Evolutionary conservation across 208 protist genomes (phyloP).

Genomic region (Leishmania mexicana): DNA sequence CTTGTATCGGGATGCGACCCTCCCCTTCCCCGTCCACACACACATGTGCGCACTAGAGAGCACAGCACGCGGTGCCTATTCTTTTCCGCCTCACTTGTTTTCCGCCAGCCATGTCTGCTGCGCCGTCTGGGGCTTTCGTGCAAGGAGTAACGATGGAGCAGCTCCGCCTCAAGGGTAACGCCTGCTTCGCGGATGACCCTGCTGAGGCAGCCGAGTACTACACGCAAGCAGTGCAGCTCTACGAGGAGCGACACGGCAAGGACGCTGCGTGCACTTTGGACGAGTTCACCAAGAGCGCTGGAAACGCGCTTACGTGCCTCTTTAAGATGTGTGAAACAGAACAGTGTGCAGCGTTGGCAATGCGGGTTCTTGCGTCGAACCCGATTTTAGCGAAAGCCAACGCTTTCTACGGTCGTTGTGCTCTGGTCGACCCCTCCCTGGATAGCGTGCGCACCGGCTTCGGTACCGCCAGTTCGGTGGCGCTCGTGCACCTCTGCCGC

Average conservation of each 20-base stretch:
- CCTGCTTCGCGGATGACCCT: slow-evolving; percentile 55
- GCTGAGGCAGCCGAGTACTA: slow-evolving; percentile 57
- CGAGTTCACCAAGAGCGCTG: slow-evolving; percentile 81
- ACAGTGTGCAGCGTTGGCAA: slow-evolving; percentile 47
- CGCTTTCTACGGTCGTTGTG: slow-evolving; percentile 74
- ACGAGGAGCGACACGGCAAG: slow-evolving; percentile 27
- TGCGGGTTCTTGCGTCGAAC: slow-evolving; percentile 53
- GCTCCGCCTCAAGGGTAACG: slow-evolving; percentile 70
- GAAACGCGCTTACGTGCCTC: slow-evolving; percentile 85
- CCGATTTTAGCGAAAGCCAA: slow-evolving; percentile 84
- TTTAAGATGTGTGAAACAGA: slow-evolving; percentile 54
- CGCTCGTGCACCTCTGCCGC: slow-evolving; percentile 73
- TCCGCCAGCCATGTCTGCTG: background rate
- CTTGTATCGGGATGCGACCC: background rate
- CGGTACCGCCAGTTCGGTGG: slow-evolving; percentile 20
- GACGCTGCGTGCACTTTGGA: slow-evolving; percentile 46
- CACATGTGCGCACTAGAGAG: background rate
- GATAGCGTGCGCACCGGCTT: slow-evolving; percentile 7
- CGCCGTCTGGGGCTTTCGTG: background rate
- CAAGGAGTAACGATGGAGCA: slow-evolving; percentile 56
- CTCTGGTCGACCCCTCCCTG: slow-evolving; percentile 31
- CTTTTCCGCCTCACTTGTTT: background rate
- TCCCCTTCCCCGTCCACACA: background rate
- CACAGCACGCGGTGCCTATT: background rate
- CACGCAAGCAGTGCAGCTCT: slow-evolving; percentile 51